Evolutionary conservation across 768 basidiomycete species (phyloP), one percentile per base, ranked within the genome.

Genomic region (Tulasnella sp.): DNA sequence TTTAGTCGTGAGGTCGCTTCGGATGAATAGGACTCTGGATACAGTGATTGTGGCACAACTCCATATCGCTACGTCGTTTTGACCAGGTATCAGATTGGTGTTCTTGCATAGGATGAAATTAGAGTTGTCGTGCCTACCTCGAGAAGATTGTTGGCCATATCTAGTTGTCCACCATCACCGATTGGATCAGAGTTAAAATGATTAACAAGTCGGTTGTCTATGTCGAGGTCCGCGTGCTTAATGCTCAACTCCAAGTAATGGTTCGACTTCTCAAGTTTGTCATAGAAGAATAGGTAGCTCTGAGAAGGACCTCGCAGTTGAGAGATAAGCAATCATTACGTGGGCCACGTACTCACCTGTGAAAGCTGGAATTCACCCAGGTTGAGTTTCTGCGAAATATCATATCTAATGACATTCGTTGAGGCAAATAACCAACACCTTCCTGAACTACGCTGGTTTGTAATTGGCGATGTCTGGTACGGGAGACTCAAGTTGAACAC

Each of bases 361-460:
- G 86, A 90, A 16, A 92, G 76, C 67, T 98, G 79, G 67, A 96
- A 93, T 35, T 93, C 86, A 53, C 76, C 79, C 35, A 96, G 69
- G 61, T 83, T 84, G 57, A 90, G 73, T 60, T 78, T 78, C 72
- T 83, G 83, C 78, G 88, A 85, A 57, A 91, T 72, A 45, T 79
- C 75, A 66, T 86, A 84, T 37, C 91, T 73, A 53, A 90, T 70
- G 22, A 89, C 75, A 64, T 89, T 88, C 55, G 88, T 91, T 5
- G 87, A 85, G 2, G 91, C 86, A 63, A 96, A 96, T 6, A 95
- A 71, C 92, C 93, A 98, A 69, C 92, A 98, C 41, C 92, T 72
- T 0, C 92, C 92, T 52, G 81, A 85, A 62, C 73, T 78, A 68
- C 79, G 83, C 75, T 93, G 90, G 65, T 83, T 76, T 10, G 88